Conservation (phyloP, 2,329 filamentous ascomycete species). For the Stagonosporopsis chrysanthemi region DNA sequence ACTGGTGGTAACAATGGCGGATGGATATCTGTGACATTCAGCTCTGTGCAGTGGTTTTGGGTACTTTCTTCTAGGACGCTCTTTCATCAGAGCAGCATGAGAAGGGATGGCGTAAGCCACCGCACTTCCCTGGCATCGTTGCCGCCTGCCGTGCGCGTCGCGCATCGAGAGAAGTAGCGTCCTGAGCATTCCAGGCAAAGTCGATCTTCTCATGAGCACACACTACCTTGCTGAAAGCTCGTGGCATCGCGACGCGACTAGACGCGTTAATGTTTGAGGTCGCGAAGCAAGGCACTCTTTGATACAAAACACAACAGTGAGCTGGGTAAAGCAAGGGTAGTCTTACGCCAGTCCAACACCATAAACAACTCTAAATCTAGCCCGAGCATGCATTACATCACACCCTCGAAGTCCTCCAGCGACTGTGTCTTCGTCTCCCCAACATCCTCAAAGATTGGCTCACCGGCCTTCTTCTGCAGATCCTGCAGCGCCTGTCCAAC, state of each 20-base stretch:
- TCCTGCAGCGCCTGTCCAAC: conserved; percentile 39
- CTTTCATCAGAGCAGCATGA: neutral
- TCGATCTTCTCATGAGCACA: neutral
- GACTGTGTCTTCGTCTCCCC: conserved; percentile 14
- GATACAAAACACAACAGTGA: neutral
- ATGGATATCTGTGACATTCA: neutral
- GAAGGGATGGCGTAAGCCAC: conserved; percentile 3
- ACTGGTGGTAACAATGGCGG: neutral
- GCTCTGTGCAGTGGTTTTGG: neutral
- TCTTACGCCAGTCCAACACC: neutral
- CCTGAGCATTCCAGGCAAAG: conserved; percentile 1
- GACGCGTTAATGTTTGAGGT: neutral
- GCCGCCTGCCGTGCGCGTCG: conserved; percentile 4
- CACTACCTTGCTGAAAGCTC: conserved; percentile 4
- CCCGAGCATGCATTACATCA: conserved; percentile 22
- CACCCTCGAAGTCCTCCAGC: conserved; percentile 32
- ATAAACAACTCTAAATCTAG: neutral
- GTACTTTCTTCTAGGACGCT: neutral
- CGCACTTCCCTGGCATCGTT: conserved; percentile 4
- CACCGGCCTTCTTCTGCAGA: conserved; percentile 30
- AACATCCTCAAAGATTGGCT: conserved; percentile 30
- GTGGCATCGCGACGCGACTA: conserved; percentile 10
- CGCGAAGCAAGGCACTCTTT: neutral
- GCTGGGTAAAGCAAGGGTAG: conserved; percentile 7
- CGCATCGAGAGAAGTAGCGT: neutral